Conservation (phyloP, 2,329 filamentous ascomycete genomes). For the Aspergillus sp. region DNA sequence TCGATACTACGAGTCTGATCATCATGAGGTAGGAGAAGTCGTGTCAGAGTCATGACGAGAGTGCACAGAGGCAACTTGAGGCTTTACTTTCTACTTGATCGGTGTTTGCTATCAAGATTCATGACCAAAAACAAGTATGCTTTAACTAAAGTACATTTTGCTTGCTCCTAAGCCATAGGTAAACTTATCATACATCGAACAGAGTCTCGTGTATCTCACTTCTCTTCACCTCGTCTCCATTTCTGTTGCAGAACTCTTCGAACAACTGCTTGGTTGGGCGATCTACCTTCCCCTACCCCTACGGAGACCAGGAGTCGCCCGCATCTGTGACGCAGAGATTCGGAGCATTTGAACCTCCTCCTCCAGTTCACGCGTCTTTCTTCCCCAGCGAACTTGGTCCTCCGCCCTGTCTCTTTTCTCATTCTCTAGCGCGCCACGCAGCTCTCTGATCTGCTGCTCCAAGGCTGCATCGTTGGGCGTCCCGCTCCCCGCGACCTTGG, state of each 20-base stretch:
- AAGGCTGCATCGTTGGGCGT: constrained; percentile 1
- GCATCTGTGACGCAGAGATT: constrained; percentile 25
- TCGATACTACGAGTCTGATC: not conserved
- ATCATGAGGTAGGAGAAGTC: not conserved
- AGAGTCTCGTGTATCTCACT: not conserved
- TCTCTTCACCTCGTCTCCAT: not conserved
- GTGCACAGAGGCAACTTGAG: not conserved
- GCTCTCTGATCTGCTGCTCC: constrained; percentile 17
- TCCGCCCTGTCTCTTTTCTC: constrained; percentile 22
- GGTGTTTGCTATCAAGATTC: not conserved
- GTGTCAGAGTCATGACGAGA: not conserved
- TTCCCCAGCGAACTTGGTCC: constrained; percentile 23
- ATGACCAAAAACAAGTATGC: not conserved
- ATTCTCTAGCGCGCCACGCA: constrained; percentile 17
- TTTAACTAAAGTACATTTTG: not conserved
- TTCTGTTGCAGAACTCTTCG: not conserved
- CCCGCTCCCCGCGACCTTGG: constrained; percentile 1
- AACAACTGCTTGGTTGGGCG: no score
- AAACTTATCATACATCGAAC: not conserved
- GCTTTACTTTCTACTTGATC: not conserved
- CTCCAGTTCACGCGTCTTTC: constrained; percentile 15
- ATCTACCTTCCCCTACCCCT: not conserved
- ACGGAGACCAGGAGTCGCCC: not conserved
- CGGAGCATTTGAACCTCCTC: constrained; percentile 24
- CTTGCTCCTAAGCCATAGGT: not conserved